Evolutionary conservation across 345 rosid species (phyloP), one percentile per base, ranked within the genome.

Genomic region (Linum trigynum): DNA sequence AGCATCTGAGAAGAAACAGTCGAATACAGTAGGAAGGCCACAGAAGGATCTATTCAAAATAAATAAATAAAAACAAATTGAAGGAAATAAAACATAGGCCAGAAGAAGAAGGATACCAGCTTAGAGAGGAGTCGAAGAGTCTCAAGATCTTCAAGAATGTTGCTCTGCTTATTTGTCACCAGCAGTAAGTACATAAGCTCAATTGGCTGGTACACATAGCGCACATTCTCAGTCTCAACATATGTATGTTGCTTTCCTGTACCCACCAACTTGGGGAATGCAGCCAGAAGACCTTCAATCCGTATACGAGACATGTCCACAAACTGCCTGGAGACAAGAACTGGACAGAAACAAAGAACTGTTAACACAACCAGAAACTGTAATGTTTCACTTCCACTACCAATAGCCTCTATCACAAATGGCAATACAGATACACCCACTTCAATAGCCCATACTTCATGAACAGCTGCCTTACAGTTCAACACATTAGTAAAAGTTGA

Each of bases 201-300:
- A 40, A 95, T 87, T 65, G 99, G 98, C 84, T 95, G 99, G 77
- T 91, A 95, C 48, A 95, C 99, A 80, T 95, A 95, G 61, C 98
- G 88, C 55, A 91, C 98, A 74, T 95, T 89, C 81, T 91, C 98
- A n/a, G 96, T 95, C 84, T 95, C 99, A 50, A 95, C 83, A 76
- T 84, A 91, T 0, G 98, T 95, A 71, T 95, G 99, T 70, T 95
- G 99, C 81, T 91, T 95, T 59, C 97, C 99, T 39, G 83, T 87
- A 57, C 98, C 98, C 36, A 95, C 85, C 86, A 95, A 72, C 86
- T 91, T 95, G 60, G 99, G 99, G 74, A 91, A 95, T 62, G 99
- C 99, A n/a, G 98, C 99, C 78, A 95, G 99, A 61, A 91, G 91
- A 37, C 99, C 96, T 78, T 95, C 99, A 61, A 95, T 87, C 74